Evolutionary conservation across 768 basidiomycete genomes (phyloP).

Genomic region (Podaxis sp.): DNA sequence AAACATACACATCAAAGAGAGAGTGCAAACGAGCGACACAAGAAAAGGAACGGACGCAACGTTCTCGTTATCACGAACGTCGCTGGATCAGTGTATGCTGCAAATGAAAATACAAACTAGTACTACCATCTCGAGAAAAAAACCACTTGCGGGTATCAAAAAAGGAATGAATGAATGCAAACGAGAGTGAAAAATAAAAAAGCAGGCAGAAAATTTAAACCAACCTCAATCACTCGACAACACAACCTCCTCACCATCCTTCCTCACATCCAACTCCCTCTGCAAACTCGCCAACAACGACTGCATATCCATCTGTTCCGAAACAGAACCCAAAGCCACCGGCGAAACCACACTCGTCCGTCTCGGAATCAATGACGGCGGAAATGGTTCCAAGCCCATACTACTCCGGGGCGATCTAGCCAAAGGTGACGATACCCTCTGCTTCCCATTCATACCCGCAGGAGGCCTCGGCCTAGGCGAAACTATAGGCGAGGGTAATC

Average conservation of each 20-base stretch:
- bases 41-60: not conserved
- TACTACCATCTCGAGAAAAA: not conserved
- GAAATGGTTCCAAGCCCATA: not conserved
- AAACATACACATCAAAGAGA: not conserved
- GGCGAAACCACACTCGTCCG: not conserved
- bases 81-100: not conserved
- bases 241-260: not conserved
- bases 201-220: not conserved
- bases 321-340: not conserved
- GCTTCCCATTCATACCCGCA: not conserved
- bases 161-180: not conserved
- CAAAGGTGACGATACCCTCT: not conserved
- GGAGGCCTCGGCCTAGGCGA: not conserved
- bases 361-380: slow-evolving; percentile 2
- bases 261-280: not conserved
- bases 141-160: not conserved
- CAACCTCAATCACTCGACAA: not conserved
- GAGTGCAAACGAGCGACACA: not conserved
- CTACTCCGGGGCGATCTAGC: not conserved
- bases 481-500: not conserved
- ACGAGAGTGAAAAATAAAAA: not conserved
- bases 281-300: not conserved
- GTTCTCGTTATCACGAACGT: not conserved
- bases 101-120: not conserved
- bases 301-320: slow-evolving; percentile 2